Evolutionary conservation across 139 green algal species (phyloP).

Genomic region (Chlorella sp.): DNA sequence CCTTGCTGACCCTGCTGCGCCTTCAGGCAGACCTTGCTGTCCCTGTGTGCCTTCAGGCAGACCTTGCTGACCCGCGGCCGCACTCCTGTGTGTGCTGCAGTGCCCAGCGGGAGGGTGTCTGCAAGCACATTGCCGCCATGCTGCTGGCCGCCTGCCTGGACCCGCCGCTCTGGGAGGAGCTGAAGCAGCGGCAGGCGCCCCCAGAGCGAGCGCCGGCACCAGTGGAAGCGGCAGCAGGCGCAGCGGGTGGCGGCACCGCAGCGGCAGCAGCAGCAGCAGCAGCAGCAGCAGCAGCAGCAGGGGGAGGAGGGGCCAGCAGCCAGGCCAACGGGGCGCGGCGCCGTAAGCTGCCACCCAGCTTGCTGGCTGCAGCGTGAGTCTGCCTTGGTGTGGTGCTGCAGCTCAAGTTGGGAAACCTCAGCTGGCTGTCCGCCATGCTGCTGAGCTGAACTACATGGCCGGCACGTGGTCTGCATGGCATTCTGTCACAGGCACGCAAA

Average conservation of each 20-base stretch:
- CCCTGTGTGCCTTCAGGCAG: no score
- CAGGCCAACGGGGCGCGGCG: not conserved
- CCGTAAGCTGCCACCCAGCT: not conserved
- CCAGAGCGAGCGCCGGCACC: not conserved
- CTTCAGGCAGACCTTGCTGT: no score
- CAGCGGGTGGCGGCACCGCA: not conserved
- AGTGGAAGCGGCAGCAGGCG: not conserved
- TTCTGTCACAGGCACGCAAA: no score
- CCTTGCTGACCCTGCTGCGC: no score
- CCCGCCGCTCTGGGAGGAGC: not conserved
- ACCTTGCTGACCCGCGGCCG: no score
- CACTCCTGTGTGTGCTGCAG: no score
- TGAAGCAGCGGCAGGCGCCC: not conserved
- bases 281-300: not conserved
- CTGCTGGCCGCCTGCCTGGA: conserved; percentile 1
- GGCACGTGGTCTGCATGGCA: no score
- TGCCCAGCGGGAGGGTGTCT: not conserved
- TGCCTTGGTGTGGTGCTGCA: no score
- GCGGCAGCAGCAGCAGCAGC: not conserved
- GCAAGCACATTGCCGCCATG: conserved; percentile 1
- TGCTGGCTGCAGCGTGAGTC: no score
- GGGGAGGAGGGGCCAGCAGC: not conserved
- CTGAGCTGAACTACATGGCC: no score
- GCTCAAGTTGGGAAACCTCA: no score
- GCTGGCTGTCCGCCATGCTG: no score